These are phyloP conservation scores for Myxozyma monticola DNA, from an alignment of 805 yeast genomes.

Conservation along the genomic window DNA sequence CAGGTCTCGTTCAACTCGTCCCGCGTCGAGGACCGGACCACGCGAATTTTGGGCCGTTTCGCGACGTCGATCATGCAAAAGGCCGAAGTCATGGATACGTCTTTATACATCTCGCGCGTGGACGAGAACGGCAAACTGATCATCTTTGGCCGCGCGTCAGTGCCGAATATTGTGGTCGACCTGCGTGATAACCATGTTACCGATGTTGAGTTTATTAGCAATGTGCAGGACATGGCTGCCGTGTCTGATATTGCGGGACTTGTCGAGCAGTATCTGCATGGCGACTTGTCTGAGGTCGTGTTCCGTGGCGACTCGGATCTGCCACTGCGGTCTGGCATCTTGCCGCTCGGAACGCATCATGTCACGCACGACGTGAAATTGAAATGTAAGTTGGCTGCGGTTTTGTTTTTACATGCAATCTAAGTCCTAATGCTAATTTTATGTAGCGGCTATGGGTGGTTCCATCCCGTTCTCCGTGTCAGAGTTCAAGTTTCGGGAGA, in stretches of 20 bases:
- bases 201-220: slow-evolving; percentile 25
- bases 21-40: slow-evolving; percentile 18
- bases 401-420: background rate
- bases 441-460: slow-evolving; percentile 11
- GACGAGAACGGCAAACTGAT: slow-evolving; percentile 7
- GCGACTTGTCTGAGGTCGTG: slow-evolving; percentile 11
- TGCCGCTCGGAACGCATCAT: slow-evolving; percentile 30
- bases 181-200: slow-evolving; percentile 25
- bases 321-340: slow-evolving; percentile 23
- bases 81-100: slow-evolving; percentile 20
- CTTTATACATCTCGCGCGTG: slow-evolving; percentile 22
- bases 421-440: background rate
- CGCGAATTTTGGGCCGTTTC: slow-evolving; percentile 22
- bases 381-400: slow-evolving; percentile 3
- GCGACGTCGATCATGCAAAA: slow-evolving; percentile 28
- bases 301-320: slow-evolving; percentile 28
- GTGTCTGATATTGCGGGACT: slow-evolving; percentile 23
- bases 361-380: slow-evolving; percentile 24
- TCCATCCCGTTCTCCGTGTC: slow-evolving; percentile 24
- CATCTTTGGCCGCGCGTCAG: slow-evolving; percentile 24
- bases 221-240: slow-evolving; percentile 24
- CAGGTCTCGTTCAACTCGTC: slow-evolving; percentile 27
- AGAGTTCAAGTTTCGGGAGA: slow-evolving; percentile 20
- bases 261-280: slow-evolving; percentile 22
- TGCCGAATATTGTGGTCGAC: slow-evolving; percentile 29